Conservation (phyloP, 2,329 filamentous ascomycete species). For the Dactylella cylindrospora region DNA sequence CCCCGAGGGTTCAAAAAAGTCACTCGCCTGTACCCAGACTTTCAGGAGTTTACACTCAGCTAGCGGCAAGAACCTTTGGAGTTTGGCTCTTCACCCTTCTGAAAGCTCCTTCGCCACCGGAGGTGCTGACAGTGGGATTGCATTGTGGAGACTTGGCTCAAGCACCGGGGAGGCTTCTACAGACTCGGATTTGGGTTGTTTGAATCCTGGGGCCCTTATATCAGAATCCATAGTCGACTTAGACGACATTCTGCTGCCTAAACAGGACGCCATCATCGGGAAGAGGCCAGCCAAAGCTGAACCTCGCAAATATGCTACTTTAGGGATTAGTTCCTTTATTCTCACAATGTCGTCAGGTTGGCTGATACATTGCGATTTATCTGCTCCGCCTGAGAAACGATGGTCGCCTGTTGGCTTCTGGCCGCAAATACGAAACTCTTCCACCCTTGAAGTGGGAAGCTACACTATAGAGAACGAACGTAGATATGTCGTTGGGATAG, state of each 20-base stretch:
- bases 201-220: no score
- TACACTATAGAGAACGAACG: not conserved
- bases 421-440: constrained; percentile 22
- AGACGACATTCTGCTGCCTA: constrained; percentile 4
- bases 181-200: no score
- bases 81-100: constrained; percentile 57
- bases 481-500: constrained; percentile 15
- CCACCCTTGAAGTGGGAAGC: constrained; percentile 17
- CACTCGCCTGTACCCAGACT: constrained; percentile 69
- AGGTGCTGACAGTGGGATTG: constrained; percentile 74
- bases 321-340: constrained; percentile 18
- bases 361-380: constrained; percentile 29
- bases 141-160: constrained; percentile 22
- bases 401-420: constrained; percentile 28
- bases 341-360: constrained; percentile 31
- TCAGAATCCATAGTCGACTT: constrained; percentile 18
- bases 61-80: constrained; percentile 92
- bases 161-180: no score
- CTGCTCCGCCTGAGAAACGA: not conserved
- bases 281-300: constrained; percentile 20
- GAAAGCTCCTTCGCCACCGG: constrained; percentile 66
- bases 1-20: constrained; percentile 49
- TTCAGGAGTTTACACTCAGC: constrained; percentile 27
- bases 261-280: not conserved
- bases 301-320: constrained; percentile 31